Percentiles rank a stretch among this genome's conserved stretches.
Evolutionary conservation across 495 filamentous ascomycete species (phyloP).

Genomic region (Hypoxylon fragiforme): DNA sequence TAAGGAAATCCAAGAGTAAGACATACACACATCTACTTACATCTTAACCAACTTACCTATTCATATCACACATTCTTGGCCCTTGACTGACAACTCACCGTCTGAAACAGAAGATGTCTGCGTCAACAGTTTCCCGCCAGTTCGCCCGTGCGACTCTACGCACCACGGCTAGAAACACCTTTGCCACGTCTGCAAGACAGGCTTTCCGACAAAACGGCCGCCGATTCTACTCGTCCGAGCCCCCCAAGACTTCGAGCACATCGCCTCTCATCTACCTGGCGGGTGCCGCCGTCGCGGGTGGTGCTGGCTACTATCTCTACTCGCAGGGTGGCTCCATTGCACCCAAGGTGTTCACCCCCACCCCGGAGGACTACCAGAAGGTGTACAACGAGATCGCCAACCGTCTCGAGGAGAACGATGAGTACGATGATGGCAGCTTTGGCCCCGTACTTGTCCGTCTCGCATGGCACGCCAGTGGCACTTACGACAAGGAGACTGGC

Average conservation of each 20-base stretch:
- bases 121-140: conserved; percentile 48
- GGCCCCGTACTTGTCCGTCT: conserved; percentile 85
- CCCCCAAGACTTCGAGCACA: conserved; percentile 60
- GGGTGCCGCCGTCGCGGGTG: conserved; percentile 61
- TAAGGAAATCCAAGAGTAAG: conserved; percentile 29
- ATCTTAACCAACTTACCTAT: conserved; percentile 15
- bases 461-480: conserved; percentile 86
- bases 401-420: conserved; percentile 80
- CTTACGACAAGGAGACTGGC: conserved; percentile 84
- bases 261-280: conserved; percentile 46
- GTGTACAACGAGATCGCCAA: conserved; percentile 89
- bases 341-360: conserved; percentile 67
- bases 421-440: conserved; percentile 97
- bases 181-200: conserved; percentile 56
- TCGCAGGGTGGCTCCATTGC: conserved; percentile 57
- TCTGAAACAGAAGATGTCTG: conserved; percentile 48
- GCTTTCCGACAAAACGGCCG: conserved; percentile 66
- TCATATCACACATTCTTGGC: conserved; percentile 13
- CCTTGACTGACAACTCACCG: too few species aligned
- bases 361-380: conserved; percentile 88
- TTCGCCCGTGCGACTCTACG: conserved; percentile 63
- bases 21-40: conserved; percentile 15
- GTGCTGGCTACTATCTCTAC: conserved; percentile 73
- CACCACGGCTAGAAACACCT: conserved; percentile 53
- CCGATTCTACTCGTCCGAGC: conserved; percentile 76